These are phyloP conservation scores for Closterium sp. DNA, from an alignment of 139 green algal genomes.

Conservation along the genomic window DNA sequence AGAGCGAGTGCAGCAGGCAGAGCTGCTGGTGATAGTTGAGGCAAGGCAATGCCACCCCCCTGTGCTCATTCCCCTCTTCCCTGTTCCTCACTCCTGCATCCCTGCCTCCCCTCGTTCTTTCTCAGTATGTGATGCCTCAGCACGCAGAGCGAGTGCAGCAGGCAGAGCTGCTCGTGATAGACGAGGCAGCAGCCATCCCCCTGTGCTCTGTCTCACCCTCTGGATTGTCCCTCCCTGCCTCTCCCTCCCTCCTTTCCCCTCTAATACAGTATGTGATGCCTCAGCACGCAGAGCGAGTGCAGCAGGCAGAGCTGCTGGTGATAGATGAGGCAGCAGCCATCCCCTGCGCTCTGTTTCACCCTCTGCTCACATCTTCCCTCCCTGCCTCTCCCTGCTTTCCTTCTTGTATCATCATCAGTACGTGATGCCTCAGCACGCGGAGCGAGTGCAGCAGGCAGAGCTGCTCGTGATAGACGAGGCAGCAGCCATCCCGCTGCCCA, in stretches of 20 bases:
- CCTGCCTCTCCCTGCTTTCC: too few species aligned
- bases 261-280: too few species aligned
- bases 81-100: too few species aligned
- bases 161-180: conserved; percentile 97
- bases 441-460: conserved; percentile 85
- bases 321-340: conserved; percentile 82
- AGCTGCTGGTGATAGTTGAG: conserved; percentile 98
- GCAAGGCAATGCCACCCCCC: conserved; percentile 32
- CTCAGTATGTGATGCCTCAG: conserved; percentile 92
- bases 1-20: conserved; percentile 80
- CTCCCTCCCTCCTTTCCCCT: too few species aligned
- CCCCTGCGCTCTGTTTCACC: too few species aligned
- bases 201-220: too few species aligned
- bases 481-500: conserved; percentile 90
- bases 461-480: conserved; percentile 98
- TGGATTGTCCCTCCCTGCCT: too few species aligned
- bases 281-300: conserved; percentile 78
- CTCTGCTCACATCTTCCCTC: too few species aligned
- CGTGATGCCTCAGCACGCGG: conserved; percentile 89
- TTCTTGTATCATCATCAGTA: too few species aligned
- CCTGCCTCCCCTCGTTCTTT: too few species aligned
- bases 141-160: conserved; percentile 79
- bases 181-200: conserved; percentile 69
- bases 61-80: too few species aligned
- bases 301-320: conserved; percentile 93